A percentile compares a stretch with the other conserved stretches of the same genome.
Evolutionary conservation across 2,329 filamentous ascomycete species (phyloP).

Genomic region (Basipetospora chlamydospora): DNA sequence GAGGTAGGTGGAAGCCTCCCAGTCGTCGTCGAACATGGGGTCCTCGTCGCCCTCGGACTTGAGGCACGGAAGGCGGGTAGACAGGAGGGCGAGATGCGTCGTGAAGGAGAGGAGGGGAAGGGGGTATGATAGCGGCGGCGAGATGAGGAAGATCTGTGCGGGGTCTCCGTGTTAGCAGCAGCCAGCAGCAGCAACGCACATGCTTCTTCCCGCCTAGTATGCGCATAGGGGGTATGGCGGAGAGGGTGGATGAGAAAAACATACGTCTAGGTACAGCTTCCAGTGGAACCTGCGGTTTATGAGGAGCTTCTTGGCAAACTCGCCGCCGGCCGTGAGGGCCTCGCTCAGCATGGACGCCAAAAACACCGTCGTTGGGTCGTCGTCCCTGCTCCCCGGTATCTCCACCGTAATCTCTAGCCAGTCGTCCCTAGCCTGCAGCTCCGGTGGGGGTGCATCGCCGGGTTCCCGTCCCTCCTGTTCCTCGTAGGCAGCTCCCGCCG

Average conservation of each 20-base stretch:
- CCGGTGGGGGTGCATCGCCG: slow-evolving; percentile 16
- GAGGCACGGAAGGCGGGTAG: slow-evolving; percentile 68
- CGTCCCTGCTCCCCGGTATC: slow-evolving; percentile 79
- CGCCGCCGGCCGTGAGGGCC: slow-evolving; percentile 61
- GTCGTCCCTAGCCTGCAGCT: slow-evolving; percentile 28
- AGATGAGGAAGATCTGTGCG: slow-evolving; percentile 71
- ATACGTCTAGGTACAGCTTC: slow-evolving; percentile 87
- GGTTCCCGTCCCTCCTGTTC: slow-evolving; percentile 21
- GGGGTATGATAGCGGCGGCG: slow-evolving; percentile 83
- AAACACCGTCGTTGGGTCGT: slow-evolving; percentile 80
- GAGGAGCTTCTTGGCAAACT: slow-evolving; percentile 56
- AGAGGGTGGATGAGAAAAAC: slow-evolving; percentile 18
- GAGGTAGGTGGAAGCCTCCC: slow-evolving; percentile 67
- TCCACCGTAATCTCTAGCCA: slow-evolving; percentile 91
- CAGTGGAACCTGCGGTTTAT: slow-evolving; percentile 93
- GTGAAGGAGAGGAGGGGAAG: slow-evolving; percentile 85
- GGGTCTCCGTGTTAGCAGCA: slow-evolving; percentile 6
- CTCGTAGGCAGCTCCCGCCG: slow-evolving; percentile 18
- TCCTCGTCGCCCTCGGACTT: slow-evolving; percentile 90
- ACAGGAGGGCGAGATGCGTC: slow-evolving; percentile 81
- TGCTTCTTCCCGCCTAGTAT: too few species aligned
- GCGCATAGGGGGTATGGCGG: neutral
- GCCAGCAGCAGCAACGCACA: too few species aligned
- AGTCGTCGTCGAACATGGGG: slow-evolving; percentile 95
- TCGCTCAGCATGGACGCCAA: slow-evolving; percentile 79